These are phyloP conservation scores for Taphrina pruni DNA, from an alignment of 1,139 yeast species.

Conservation along the genomic window DNA sequence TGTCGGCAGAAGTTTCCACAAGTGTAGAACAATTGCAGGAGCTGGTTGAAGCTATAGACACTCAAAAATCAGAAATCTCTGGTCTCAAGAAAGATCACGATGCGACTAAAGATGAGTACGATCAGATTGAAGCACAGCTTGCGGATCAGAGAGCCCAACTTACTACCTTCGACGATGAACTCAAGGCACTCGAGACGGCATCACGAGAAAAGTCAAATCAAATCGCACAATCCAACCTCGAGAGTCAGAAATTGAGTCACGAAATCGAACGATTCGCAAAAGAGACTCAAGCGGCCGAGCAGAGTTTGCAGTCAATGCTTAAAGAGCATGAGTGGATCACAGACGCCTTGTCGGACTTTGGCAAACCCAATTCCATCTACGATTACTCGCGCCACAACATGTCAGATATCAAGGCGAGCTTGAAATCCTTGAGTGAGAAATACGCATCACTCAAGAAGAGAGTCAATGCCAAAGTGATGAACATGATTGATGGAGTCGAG, in stretches of 20 bases:
- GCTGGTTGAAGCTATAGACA: slow-evolving; percentile 42
- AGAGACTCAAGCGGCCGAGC: slow-evolving; percentile 56
- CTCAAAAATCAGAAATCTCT: slow-evolving; percentile 43
- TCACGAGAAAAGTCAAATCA: slow-evolving; percentile 61
- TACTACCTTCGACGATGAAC: slow-evolving; percentile 77
- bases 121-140: slow-evolving; percentile 52
- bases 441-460: slow-evolving; percentile 79
- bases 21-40: slow-evolving; percentile 47
- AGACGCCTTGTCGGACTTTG: slow-evolving; percentile 62
- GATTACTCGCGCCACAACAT: slow-evolving; percentile 63
- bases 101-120: slow-evolving; percentile 39
- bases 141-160: slow-evolving; percentile 69
- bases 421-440: slow-evolving; percentile 64
- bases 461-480: slow-evolving; percentile 88
- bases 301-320: slow-evolving; percentile 59
- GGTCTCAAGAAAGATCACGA: slow-evolving; percentile 40
- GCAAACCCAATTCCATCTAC: slow-evolving; percentile 52
- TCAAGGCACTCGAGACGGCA: slow-evolving; percentile 65
- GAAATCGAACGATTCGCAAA: slow-evolving; percentile 66
- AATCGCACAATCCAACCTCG: slow-evolving; percentile 61
- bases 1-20: slow-evolving; percentile 61
- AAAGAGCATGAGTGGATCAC: slow-evolving; percentile 74
- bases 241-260: slow-evolving; percentile 65
- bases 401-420: slow-evolving; percentile 65
- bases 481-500: slow-evolving; percentile 91